Conservation (phyloP, 2,329 filamentous ascomycete species). For the Drechslerella dactyloides region DNA sequence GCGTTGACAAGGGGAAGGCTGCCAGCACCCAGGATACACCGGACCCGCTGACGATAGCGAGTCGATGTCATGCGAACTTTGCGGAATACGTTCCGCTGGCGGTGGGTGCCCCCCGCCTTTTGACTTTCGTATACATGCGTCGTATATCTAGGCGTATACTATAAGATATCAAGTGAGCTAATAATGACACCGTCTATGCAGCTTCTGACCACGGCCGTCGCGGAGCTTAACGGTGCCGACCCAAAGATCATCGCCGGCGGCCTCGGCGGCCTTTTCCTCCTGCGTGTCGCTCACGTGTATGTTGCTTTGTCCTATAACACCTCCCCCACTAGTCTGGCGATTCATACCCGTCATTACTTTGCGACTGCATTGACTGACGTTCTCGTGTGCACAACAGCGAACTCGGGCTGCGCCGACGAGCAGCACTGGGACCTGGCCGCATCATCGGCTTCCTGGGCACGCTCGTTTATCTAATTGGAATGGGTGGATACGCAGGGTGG, state of each 20-base stretch:
- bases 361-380: not conserved
- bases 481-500: conserved; percentile 44
- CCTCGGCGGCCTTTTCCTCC: conserved; percentile 27
- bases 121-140: not conserved
- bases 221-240: conserved; percentile 33
- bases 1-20: conserved; percentile 16
- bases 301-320: not conserved
- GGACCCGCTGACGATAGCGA: conserved; percentile 27
- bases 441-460: conserved; percentile 49
- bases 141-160: not conserved
- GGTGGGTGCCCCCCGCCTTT: conserved; percentile 4
- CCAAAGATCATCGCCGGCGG: conserved; percentile 18
- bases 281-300: conserved; percentile 43
- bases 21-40: conserved; percentile 12
- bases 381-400: conserved; percentile 13
- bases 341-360: no score
- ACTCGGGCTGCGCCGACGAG: conserved; percentile 21
- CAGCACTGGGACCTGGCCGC: conserved; percentile 35
- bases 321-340: not conserved
- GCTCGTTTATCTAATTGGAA: conserved; percentile 35
- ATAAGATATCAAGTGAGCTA: not conserved
- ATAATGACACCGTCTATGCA: not conserved
- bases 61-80: conserved; percentile 37
- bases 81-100: conserved; percentile 41
- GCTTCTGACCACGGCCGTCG: conserved; percentile 27